Evolutionary conservation across 805 yeast species (phyloP), one percentile per base, ranked within the genome.

Genomic region (Starmerella floris): DNA sequence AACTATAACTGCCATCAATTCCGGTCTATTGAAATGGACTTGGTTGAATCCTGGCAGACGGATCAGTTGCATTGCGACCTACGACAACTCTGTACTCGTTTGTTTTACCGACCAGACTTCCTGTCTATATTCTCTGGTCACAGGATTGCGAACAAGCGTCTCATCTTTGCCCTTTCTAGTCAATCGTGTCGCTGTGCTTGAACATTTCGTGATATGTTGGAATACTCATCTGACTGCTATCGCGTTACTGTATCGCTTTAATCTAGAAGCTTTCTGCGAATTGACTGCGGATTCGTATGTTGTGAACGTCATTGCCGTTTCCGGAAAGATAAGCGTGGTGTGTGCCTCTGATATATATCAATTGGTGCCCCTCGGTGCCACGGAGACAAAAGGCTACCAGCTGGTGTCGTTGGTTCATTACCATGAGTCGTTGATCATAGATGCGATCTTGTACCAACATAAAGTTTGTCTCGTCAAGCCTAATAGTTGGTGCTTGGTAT

Each of bases 1-100:
- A 5, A 31, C 43, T 3, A 30, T 28, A 8, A 6, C 20, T 13
- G 39, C 31, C 9, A 11, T 25, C 17, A 9, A 17, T 15, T 17
- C n/a, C 16, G 30, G 33, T 10, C 2, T n/a, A 2, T 22, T 30
- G 19, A 3, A 3, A 5, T 20, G 26, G 22, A 33, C 35, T 19
- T 42, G 46, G 40, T 42, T 45, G 16, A 42, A 45, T 36, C 45
- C 49, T 23, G 49, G 46, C 11, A 20, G n/a, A 30, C 31, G 36
- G 4, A 35, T 45, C 15, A 30, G 25, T 3, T 17, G 32, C 25
- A 2, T 45, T 30, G 30, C 20, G 3, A 30, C 26, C 3, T 22
- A 30, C 23, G 49, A 45, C 19, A 27, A 32, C 22, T 3, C 15
- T 4, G 31, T 42, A 15, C 19, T 45, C 11, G 43, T 35, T 16